Evolutionary conservation across 768 basidiomycete genomes (phyloP), one percentile per base, ranked within the genome.

Genomic region (Strobilomyces dryophilus): DNA sequence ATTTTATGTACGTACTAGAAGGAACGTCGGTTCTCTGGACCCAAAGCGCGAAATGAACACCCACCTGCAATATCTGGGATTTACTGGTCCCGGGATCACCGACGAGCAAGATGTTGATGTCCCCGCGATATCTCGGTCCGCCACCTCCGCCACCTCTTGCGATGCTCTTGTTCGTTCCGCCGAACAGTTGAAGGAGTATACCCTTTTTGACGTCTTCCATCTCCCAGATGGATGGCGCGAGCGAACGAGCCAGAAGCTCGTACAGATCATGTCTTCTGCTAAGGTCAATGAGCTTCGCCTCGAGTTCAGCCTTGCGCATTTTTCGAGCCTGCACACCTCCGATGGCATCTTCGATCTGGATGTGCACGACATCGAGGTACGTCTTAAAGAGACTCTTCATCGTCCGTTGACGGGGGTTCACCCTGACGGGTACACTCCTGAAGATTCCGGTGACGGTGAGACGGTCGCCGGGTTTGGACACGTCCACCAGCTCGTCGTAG

Each of bases 161-260:
- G 58, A 98, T 90, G 62, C 78, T 93, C 77, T 99, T 99, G 71
- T 98, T 98, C 34, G 97, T 98, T 0, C 97, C 97, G 4, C 97
- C 97, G 70, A 99, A 98, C 24, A 99, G 72, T 69, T 98, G 95
- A 31, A 99, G 74, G 53, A 99, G 67, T 49, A 98, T 97, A 0
- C 97, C 97, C 75, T 98, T 98, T 76, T 99, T 99, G 54, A 98
- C 93, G 66, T 99, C 97, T 24, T 98, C 95, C 90, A 98, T 88
- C 68, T 92, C 90, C 86, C 92, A 98, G 59, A 99, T 97, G 32
- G 86, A 89, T 15, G 97, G 97, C 1, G 95, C 95, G 51, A 99
- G 79, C 2, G 88, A 92, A 17, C 87, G 76, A 8, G 94, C 74
- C 6, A 98, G 77, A 26, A 90, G 73, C 2, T 92, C 91, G 67